Evolutionary conservation across 257 asterid species (phyloP), one percentile per base, ranked within the genome.

Genomic region (Lycium barbarum): DNA sequence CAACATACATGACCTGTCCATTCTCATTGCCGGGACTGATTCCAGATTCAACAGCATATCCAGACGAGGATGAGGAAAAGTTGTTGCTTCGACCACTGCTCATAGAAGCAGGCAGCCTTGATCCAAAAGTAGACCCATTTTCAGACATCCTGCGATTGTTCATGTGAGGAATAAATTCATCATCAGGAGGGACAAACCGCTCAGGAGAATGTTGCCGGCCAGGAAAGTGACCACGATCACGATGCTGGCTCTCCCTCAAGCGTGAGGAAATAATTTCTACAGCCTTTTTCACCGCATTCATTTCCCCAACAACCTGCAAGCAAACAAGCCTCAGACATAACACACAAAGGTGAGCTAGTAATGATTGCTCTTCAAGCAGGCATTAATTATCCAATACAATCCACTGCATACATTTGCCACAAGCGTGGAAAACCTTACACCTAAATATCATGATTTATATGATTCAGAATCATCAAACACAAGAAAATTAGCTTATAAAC

Each of bases 191-290:
- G 86, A 82, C 80, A 73, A 93, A 91, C 35, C 87, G 93, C 57
- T 93, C 98, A 7, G 97, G 96, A 61, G 97, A 92, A 63, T 90
- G 91, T 63, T 83, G 58, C 87, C 93, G 95, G 66, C 90, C 92
- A 22, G 87, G 89, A 79, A 91, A 91, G 80, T 93, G 86, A 91
- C 84, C 89, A 84, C 97, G 92, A 63, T 95, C 98, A 22, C 98
- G 99, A 87, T 93, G 98, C 84, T 96, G 99, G 87, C 97, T 92
- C 92, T 96, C 99, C 84, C 95, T 90, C 90, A 96, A 89, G 63
- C 98, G 98, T 22, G 96, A 90, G 45, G 99, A 93, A 63, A 95
- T 91, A 36, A 91, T 90, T 83, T 85, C 87, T 79, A 96, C 71
- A 62, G 99, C 98, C 87, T 88, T 89, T 89, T 95, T 95, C 85